These are phyloP conservation scores for Zygoascus sp. DNA, from an alignment of 1,139 yeast genomes.

Conservation along the genomic window DNA sequence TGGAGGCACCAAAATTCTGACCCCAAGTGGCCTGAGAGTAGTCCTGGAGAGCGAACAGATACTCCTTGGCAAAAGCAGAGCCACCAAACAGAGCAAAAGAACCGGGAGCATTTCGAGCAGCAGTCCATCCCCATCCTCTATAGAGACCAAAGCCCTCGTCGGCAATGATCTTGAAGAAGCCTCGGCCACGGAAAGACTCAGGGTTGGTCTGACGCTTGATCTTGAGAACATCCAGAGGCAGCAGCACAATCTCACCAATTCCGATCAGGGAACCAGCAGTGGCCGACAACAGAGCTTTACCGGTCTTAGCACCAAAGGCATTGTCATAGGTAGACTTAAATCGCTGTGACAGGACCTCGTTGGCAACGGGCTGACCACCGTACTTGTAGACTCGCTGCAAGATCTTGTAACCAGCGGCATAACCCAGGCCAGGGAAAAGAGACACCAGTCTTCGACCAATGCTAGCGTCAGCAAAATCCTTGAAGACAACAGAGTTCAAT, in stretches of 20 bases:
- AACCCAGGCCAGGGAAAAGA: constrained; percentile 95
- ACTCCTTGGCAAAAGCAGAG: constrained; percentile 97
- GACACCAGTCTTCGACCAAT: constrained; percentile 70
- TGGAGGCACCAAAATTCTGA: constrained; percentile 94
- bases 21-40: constrained; percentile 90
- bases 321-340: constrained; percentile 67
- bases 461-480: constrained; percentile 70
- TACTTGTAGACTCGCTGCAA: constrained; percentile 97
- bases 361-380: constrained; percentile 99
- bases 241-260: constrained; percentile 91
- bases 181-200: constrained; percentile 96
- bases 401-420: constrained; percentile 96
- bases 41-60: constrained; percentile 78
- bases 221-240: constrained; percentile 94
- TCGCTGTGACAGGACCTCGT: constrained; percentile 79
- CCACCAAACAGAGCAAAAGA: constrained; percentile 97
- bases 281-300: constrained; percentile 94
- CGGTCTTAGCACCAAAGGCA: constrained; percentile 86
- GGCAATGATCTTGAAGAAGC: constrained; percentile 72
- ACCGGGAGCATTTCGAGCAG: constrained; percentile 99
- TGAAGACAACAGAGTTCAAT: constrained; percentile 81
- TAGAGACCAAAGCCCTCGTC: constrained; percentile 94
- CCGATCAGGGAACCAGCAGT: constrained; percentile 97
- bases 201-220: constrained; percentile 99
- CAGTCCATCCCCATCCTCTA: constrained; percentile 99